Percentiles rank a stretch among this genome's conserved stretches.
Evolutionary conservation across 441 rosid genomes (phyloP).

Genomic region (Metrosideros polymorpha): DNA sequence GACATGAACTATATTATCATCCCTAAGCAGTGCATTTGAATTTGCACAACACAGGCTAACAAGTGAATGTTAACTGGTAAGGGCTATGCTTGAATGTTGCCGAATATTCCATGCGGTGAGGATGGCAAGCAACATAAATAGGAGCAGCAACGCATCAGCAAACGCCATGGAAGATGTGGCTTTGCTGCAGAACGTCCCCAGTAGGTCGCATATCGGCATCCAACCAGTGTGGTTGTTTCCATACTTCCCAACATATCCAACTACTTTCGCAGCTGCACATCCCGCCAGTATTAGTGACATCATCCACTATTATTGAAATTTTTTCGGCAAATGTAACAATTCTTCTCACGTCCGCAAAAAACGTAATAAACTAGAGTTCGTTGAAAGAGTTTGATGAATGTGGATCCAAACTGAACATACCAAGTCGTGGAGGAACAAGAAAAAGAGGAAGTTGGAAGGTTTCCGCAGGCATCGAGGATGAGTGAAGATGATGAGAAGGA

Average conservation of each 20-base stretch:
- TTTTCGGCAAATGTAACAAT: background rate
- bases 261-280: constrained; percentile 32
- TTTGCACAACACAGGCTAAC: background rate
- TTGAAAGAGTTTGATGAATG: background rate
- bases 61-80: background rate
- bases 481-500: constrained; percentile 6
- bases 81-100: background rate
- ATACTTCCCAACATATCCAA: constrained; percentile 37
- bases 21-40: background rate
- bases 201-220: constrained; percentile 46
- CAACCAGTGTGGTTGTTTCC: constrained; percentile 60
- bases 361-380: background rate
- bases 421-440: constrained; percentile 47
- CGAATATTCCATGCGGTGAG: constrained; percentile 17
- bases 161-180: constrained; percentile 18
- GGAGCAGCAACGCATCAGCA: constrained; percentile 19
- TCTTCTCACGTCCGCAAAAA: background rate
- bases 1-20: background rate
- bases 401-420: constrained; percentile 7
- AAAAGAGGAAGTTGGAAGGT: constrained; percentile 18
- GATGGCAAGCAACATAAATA: constrained; percentile 33
- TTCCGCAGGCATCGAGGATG: constrained; percentile 7
- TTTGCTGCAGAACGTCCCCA: constrained; percentile 30
- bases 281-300: constrained; percentile 27
- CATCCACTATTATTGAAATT: background rate